phyloP scores from a whole-genome alignment of 2,329 filamentous ascomycete genomes.

The Aureobasidium sp. region DNA sequence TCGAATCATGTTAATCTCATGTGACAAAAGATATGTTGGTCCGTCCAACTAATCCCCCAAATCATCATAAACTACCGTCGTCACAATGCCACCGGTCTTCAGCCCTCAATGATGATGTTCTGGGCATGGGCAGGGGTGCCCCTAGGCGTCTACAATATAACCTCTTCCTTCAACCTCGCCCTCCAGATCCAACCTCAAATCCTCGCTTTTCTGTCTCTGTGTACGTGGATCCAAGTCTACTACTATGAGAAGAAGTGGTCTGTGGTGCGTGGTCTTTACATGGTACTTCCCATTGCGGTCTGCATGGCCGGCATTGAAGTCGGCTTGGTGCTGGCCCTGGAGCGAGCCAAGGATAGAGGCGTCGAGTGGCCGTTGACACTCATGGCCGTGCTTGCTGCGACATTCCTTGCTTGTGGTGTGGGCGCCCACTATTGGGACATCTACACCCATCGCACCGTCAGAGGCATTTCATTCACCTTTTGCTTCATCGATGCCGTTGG shows the following conservation, averaged over 20 bases:
- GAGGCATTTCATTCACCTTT: constrained; percentile 65
- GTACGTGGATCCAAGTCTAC: constrained; percentile 49
- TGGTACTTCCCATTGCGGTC: constrained; percentile 44
- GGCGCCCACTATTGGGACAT: constrained; percentile 64
- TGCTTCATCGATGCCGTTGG: constrained; percentile 62
- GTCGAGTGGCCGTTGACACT: constrained; percentile 55
- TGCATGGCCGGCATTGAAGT: constrained; percentile 53
- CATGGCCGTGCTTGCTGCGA: constrained; percentile 59
- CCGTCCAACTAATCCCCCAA: constrained; percentile 60
- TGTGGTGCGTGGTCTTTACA: constrained; percentile 38
- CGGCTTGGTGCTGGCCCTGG: constrained; percentile 50
- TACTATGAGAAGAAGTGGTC: constrained; percentile 51
- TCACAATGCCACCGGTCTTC: constrained; percentile 57
- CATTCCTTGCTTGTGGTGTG: constrained; percentile 57
- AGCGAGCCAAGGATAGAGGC: constrained; percentile 36
- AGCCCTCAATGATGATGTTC: constrained; percentile 64
- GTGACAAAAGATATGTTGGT: constrained; percentile 48
- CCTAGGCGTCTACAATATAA: constrained; percentile 54
- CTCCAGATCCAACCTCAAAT: constrained; percentile 49
- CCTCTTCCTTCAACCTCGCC: constrained; percentile 45
- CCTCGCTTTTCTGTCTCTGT: constrained; percentile 43
- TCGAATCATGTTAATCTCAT: constrained; percentile 13
- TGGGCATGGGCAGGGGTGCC: constrained; percentile 62
- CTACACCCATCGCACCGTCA: constrained; percentile 55
- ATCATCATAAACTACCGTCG: constrained; percentile 60